Conservation (phyloP, 164 flowering plant genomes). For the Chloranthus sessilifolius region DNA sequence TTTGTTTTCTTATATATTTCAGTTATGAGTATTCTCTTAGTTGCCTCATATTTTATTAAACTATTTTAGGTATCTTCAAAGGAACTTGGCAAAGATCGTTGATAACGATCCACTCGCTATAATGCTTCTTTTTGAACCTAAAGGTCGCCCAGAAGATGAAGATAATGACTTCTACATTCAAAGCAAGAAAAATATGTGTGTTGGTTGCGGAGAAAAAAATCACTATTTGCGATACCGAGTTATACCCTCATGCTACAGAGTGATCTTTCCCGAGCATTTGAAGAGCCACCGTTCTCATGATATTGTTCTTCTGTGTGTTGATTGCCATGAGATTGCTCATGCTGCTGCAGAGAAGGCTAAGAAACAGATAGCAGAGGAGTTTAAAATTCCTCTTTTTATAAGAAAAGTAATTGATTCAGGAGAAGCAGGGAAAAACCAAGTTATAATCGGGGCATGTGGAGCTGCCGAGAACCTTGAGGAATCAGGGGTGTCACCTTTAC, state of each 20-base stretch:
- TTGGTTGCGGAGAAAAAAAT: constrained; percentile 88
- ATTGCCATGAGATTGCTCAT: constrained; percentile 97
- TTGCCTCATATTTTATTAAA: neutral
- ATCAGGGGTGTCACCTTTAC: constrained; percentile 83
- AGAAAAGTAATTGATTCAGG: constrained; percentile 54
- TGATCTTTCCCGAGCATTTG: constrained; percentile 96
- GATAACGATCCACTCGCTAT: constrained; percentile 87
- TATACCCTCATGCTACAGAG: constrained; percentile 97
- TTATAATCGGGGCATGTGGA: constrained; percentile 19
- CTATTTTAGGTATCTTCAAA: constrained; percentile 60
- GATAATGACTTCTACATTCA: constrained; percentile 92
- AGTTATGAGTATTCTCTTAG: neutral
- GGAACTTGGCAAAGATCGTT: constrained; percentile 79
- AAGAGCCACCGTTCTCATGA: constrained; percentile 99
- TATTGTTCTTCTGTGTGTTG: constrained; percentile 95
- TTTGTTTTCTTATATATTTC: neutral
- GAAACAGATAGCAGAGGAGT: constrained; percentile 61
- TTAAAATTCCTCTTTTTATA: constrained; percentile 79
- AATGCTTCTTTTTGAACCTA: constrained; percentile 96
- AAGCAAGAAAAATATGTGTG: constrained; percentile 94
- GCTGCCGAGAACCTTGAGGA: constrained; percentile 27
- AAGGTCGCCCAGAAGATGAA: constrained; percentile 99
- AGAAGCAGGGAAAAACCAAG: constrained; percentile 12
- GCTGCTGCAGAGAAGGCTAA: constrained; percentile 93
- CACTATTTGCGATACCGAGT: constrained; percentile 91